Evolutionary conservation across 768 basidiomycete species (phyloP), one percentile per base, ranked within the genome.

Genomic region (Hygrocybe punicea): DNA sequence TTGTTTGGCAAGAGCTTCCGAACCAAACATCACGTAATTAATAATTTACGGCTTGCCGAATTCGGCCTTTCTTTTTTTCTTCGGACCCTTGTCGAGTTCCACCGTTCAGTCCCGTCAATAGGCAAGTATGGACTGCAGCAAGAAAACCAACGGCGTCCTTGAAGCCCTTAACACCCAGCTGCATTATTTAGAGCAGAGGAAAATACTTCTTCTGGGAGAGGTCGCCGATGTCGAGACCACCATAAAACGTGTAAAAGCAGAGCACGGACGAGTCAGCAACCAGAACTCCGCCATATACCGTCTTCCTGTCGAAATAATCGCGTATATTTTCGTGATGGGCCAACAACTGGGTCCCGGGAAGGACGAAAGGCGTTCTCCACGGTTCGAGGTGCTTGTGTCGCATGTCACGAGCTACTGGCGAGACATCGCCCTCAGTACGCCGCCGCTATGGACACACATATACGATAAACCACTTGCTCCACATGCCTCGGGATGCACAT

Each of bases 351-450:
- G 29, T 51, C 35, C 25, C n/a, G 42, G 11, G 17, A 13, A 9
- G 4, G 10, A 14, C 23, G 29, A 5, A 29, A 50, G n/a, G 42
- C 35, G 6, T 4, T 8, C 9, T 14, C 33, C 21, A 14, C 64
- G 73, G 3, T 78, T 78, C 60, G 76, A 78, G 51, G 51, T 78
- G 34, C 34, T 71, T 4, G 65, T 75, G 6, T 73, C 75, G 10
- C 76, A 78, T 51, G 74, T 78, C 33, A 73, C 68, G 61, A 64
- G 64, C 6, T 62, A 67, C 53, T 76, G 79, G 59, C 76, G 78
- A 53, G 52, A 64, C 11, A 65, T 78, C 4, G 77, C 79, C 2
- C 48, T 79, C 39, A 59, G 54, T 21, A 75, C 75, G 5, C 72
- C 69, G 1, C 48, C 50, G 2, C 71, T 82, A 14, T 82, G 80